Conservation (phyloP, 495 filamentous ascomycete genomes). For the Xylaria scruposa region DNA sequence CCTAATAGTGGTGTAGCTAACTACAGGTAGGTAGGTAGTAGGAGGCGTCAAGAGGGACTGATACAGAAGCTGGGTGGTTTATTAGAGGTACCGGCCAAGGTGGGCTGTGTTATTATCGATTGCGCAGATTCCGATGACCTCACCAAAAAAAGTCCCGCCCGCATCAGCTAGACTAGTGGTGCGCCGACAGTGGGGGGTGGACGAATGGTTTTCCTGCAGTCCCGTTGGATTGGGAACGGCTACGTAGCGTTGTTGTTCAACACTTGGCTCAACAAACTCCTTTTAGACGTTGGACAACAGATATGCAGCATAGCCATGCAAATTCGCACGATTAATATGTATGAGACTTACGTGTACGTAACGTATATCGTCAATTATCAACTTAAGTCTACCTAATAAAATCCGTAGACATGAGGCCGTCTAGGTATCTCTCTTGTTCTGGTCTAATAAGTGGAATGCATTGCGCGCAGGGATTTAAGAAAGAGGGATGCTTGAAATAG, state of each 20-base stretch:
- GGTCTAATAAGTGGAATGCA: not conserved
- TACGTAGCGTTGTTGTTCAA: not conserved
- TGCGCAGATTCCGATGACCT: conserved; percentile 27
- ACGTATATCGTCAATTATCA: not conserved
- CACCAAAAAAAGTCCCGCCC: not conserved
- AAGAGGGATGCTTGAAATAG: not conserved
- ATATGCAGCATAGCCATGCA: not conserved
- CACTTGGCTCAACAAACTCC: not conserved
- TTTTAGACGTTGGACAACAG: not conserved
- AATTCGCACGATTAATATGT: not conserved
- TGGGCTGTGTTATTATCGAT: conserved; percentile 29
- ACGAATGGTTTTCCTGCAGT: not conserved
- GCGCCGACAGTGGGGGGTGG: not conserved
- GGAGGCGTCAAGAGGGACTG: not conserved
- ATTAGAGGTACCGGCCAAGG: conserved; percentile 17
- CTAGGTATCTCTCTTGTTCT: not conserved
- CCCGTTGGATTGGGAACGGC: not conserved
- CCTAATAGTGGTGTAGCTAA: not conserved
- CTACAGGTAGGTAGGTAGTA: not conserved
- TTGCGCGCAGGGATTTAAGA: not conserved
- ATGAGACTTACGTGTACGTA: not conserved
- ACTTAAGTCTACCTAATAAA: not conserved
- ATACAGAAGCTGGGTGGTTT: conserved; percentile 10
- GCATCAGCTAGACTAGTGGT: not conserved
- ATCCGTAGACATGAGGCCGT: not conserved